These are phyloP conservation scores for Phialophora macrospora DNA, from an alignment of 2,329 filamentous ascomycete species.

Conservation along the genomic window DNA sequence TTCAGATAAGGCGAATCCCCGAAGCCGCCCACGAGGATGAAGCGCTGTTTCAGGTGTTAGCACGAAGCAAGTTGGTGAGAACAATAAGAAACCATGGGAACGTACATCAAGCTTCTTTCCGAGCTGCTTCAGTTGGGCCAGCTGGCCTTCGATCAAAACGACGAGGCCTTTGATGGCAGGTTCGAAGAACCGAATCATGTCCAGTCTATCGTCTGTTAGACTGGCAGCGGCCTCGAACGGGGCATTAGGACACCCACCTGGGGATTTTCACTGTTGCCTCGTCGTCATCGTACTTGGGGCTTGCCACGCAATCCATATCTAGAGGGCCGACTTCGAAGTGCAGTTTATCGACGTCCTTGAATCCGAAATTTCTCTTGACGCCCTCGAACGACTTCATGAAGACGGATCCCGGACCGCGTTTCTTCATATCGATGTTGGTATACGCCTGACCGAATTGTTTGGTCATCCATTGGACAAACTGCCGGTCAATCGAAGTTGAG, in stretches of 20 bases:
- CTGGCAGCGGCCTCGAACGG: too few species aligned
- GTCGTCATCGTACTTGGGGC: background rate
- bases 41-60: background rate
- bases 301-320: background rate
- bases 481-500: slow-evolving; percentile 4
- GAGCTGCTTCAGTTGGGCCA: background rate
- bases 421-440: background rate
- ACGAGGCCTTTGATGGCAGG: background rate
- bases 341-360: background rate
- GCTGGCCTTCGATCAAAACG: slow-evolving; percentile 4
- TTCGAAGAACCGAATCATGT: background rate
- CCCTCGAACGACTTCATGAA: background rate
- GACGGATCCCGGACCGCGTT: background rate
- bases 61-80: background rate
- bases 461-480: background rate
- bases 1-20: background rate
- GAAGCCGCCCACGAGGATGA: background rate
- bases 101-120: background rate
- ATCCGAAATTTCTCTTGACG: background rate
- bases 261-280: background rate
- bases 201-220: background rate
- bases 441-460: background rate
- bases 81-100: background rate
- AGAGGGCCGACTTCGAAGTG: background rate
- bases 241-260: background rate